Percentiles rank a stretch among this genome's conserved stretches.
These are phyloP conservation scores for Auriscalpium vulgare DNA, from an alignment of 768 basidiomycete species.

Conservation along the genomic window DNA sequence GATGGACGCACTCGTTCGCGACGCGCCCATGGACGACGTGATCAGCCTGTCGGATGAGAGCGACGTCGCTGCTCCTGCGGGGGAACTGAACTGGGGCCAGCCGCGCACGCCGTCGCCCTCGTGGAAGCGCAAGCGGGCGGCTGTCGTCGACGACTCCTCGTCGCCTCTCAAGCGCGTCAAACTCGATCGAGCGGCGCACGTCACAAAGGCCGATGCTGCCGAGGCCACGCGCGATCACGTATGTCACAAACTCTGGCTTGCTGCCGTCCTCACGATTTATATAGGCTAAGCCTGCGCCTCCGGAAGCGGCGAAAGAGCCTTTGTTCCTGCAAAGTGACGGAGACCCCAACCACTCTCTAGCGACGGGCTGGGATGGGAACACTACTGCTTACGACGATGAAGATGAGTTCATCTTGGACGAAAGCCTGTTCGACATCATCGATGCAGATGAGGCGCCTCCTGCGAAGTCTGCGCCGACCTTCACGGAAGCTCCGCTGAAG, in stretches of 20 bases:
- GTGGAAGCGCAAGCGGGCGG: not conserved
- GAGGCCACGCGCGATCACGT: too few relatives aligned
- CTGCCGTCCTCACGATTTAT: too few relatives aligned
- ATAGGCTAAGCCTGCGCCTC: too few relatives aligned
- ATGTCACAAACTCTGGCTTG: too few relatives aligned
- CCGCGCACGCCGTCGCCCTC: not conserved
- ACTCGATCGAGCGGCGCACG: too few relatives aligned
- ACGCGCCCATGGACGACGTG: conserved; percentile 25
- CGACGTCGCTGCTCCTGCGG: not conserved
- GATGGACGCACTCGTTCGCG: conserved; percentile 34
- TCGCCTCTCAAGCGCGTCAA: too few relatives aligned
- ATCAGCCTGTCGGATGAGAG: not conserved
- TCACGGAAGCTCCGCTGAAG: too few relatives aligned
- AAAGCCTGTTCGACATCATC: conserved; percentile 23
- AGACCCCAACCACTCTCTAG: too few relatives aligned
- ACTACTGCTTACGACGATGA: conserved; percentile 5
- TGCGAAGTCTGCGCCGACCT: too few relatives aligned
- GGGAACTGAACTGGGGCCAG: not conserved
- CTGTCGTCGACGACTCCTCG: not conserved
- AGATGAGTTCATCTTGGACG: conserved; percentile 27
- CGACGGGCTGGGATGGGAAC: not conserved
- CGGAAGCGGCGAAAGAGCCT: too few relatives aligned
- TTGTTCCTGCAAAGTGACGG: too few relatives aligned
- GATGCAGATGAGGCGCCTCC: not conserved
- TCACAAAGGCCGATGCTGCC: too few relatives aligned